Conservation (phyloP, 2,329 filamentous ascomycete species). For the Zymoseptoria brevis region DNA sequence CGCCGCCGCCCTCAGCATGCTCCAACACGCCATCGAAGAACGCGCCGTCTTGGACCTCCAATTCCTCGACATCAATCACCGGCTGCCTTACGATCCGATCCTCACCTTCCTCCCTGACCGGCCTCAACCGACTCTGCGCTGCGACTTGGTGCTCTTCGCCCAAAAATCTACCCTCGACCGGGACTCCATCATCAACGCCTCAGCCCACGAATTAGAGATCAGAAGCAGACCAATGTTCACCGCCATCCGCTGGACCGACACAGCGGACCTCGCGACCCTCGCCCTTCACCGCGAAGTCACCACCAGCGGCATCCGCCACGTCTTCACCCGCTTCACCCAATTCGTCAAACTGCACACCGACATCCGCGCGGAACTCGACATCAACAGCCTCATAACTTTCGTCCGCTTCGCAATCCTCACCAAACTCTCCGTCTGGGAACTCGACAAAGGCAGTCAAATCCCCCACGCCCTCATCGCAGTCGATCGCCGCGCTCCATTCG, state of each 20-base stretch:
- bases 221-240: not conserved
- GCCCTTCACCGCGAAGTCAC: not conserved
- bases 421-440: not conserved
- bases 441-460: not conserved
- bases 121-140: not conserved
- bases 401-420: not conserved
- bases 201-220: not conserved
- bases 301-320: not conserved
- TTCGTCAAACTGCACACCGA: not conserved
- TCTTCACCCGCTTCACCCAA: not conserved
- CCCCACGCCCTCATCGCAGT: not conserved
- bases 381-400: not conserved
- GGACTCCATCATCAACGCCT: not conserved
- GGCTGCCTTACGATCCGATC: not conserved
- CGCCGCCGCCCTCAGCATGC: not conserved
- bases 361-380: not conserved
- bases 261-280: not conserved
- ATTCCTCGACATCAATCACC: not conserved
- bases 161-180: not conserved
- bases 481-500: not conserved
- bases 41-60: not conserved
- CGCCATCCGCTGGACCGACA: not conserved
- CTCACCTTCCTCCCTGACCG: not conserved
- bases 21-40: conserved; percentile 1
- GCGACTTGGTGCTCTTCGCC: not conserved